These are phyloP conservation scores for Porcisia deanei DNA, from an alignment of 208 protist genomes.

Conservation along the genomic window DNA sequence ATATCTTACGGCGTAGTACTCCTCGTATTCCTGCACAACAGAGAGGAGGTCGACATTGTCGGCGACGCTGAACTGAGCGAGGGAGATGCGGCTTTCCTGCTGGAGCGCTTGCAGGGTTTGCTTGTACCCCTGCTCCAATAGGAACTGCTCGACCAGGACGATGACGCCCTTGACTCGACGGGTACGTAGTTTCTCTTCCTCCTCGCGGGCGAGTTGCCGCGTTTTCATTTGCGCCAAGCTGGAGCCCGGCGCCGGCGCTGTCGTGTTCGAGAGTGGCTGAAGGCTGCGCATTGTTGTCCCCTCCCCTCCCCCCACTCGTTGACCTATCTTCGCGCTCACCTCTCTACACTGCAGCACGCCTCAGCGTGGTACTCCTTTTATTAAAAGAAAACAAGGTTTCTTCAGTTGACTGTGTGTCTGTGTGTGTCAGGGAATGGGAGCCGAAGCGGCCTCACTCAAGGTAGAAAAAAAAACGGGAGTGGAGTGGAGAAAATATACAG, in stretches of 20 bases:
- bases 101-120: constrained; percentile 75
- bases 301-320: background rate
- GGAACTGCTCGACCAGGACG: constrained; percentile 82
- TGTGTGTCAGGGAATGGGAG: background rate
- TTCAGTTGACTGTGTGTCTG: background rate
- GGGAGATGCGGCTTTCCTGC: constrained; percentile 76
- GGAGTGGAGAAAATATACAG: too few species aligned
- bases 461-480: too few species aligned
- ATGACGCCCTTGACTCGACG: constrained; percentile 79
- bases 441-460: too few species aligned
- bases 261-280: constrained; percentile 76
- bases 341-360: background rate
- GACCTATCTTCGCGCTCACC: background rate
- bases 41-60: constrained; percentile 92
- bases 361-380: too few species aligned
- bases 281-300: constrained; percentile 32
- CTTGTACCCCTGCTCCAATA: constrained; percentile 86
- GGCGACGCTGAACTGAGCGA: constrained; percentile 68
- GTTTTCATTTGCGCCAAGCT: constrained; percentile 79
- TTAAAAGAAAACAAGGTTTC: too few species aligned
- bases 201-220: constrained; percentile 80
- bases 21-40: constrained; percentile 83
- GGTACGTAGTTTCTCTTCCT: constrained; percentile 71
- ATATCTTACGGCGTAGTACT: constrained; percentile 89
- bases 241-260: constrained; percentile 53